Conservation (phyloP, 176 grass and related monocot species). For the Oryza nivara region DNA sequence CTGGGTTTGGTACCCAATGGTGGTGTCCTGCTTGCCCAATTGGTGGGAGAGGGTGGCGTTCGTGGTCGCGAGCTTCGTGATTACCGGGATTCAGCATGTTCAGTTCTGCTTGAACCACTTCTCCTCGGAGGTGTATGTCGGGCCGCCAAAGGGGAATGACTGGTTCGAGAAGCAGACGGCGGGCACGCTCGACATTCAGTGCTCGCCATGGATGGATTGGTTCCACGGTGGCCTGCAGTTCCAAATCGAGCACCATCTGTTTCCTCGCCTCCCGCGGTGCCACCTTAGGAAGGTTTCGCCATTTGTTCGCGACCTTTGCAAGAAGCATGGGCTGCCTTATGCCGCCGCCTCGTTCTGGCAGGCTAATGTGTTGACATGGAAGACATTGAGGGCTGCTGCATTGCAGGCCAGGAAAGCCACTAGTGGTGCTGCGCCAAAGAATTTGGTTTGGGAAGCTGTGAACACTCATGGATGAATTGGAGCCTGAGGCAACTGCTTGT, state of each 20-base stretch:
- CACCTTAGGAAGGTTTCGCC: conserved; percentile 70
- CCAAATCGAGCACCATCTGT: conserved; percentile 95
- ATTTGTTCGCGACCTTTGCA: conserved; percentile 77
- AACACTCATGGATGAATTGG: conserved; percentile 79
- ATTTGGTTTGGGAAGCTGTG: conserved; percentile 89
- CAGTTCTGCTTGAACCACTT: conserved; percentile 97
- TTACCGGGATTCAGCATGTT: conserved; percentile 86
- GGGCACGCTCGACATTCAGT: conserved; percentile 72
- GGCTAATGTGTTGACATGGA: conserved; percentile 67
- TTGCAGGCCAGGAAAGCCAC: conserved; percentile 69
- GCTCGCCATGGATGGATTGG: conserved; percentile 97
- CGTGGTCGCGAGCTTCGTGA: conserved; percentile 66
- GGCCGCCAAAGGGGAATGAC: conserved; percentile 78
- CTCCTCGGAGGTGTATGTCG: conserved; percentile 75
- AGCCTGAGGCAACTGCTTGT: conserved; percentile 1
- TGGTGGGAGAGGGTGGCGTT: conserved; percentile 80
- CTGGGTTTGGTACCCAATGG: conserved; percentile 88
- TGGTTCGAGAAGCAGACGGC: conserved; percentile 98
- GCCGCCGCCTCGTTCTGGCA: conserved; percentile 68
- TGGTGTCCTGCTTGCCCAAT: conserved; percentile 71
- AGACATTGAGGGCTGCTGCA: conserved; percentile 72
- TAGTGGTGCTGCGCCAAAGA: conserved; percentile 33
- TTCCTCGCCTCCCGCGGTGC: conserved; percentile 81
- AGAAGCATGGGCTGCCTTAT: conserved; percentile 82
- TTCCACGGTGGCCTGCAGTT: conserved; percentile 96